Percentiles rank a stretch among this genome's conserved stretches.
phyloP scores from a whole-genome alignment of 176 grass and related monocot genomes.

The Ensete glaucum region DNA sequence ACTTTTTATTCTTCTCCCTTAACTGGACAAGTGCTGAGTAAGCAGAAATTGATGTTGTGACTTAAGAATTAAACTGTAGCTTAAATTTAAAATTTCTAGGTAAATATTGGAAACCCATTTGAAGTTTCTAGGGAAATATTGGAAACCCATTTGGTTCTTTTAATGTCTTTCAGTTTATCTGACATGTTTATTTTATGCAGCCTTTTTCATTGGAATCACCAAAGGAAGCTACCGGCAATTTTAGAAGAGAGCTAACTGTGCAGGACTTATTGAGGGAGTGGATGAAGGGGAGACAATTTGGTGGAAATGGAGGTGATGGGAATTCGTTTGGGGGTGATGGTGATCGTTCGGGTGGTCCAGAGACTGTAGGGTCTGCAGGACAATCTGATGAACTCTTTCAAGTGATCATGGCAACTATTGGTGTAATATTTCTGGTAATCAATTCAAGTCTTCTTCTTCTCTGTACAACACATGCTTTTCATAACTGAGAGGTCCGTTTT shows the following conservation, averaged over 20 bases:
- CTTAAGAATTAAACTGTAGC: background rate
- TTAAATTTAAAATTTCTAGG: background rate
- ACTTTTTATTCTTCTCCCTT: background rate
- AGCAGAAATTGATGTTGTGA: background rate
- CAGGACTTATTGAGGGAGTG: constrained; percentile 40
- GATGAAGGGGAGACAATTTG: constrained; percentile 21
- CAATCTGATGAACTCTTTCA: constrained; percentile 67
- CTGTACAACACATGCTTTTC: background rate
- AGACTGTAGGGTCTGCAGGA: constrained; percentile 43
- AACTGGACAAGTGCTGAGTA: background rate
- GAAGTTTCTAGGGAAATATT: background rate
- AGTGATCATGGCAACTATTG: constrained; percentile 69
- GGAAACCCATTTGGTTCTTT: background rate
- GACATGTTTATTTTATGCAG: constrained; percentile 16
- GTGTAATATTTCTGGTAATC: constrained; percentile 73
- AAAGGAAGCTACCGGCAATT: constrained; percentile 44
- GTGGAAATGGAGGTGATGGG: constrained; percentile 43
- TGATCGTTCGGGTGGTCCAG: constrained; percentile 28
- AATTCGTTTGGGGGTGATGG: constrained; percentile 26
- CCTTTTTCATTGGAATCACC: constrained; percentile 56
- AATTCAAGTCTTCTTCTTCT: constrained; percentile 12
- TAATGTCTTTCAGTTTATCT: background rate
- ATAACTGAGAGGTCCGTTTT: background rate
- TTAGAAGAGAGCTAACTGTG: constrained; percentile 38
- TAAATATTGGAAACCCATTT: too few relatives aligned